Conservation (phyloP, 495 filamentous ascomycete genomes). For the Schizothecium vesticola region DNA sequence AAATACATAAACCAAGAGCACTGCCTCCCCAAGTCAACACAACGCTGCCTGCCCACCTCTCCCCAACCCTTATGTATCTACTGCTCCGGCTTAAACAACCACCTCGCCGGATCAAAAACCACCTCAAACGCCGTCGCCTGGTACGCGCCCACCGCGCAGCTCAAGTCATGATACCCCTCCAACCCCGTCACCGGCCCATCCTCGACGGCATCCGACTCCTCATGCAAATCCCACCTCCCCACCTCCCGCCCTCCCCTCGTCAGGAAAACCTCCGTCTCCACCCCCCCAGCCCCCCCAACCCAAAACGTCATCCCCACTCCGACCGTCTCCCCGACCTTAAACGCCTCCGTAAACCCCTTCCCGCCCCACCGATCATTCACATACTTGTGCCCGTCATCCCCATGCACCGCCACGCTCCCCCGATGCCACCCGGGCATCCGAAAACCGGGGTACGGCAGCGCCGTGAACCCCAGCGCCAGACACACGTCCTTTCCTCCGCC, state of each 20-base stretch:
- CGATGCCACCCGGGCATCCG: conserved; percentile 89
- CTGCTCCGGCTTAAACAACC: conserved; percentile 26
- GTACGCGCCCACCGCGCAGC: conserved; percentile 72
- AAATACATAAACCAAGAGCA: neutral
- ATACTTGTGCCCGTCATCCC: conserved; percentile 83
- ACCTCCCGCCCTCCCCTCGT: conserved; percentile 61
- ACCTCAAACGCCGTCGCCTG: conserved; percentile 68
- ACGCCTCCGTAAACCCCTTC: conserved; percentile 57
- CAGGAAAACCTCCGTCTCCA: conserved; percentile 67
- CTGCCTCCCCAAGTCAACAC: neutral
- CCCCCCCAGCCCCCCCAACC: conserved; percentile 26
- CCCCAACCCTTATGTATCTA: neutral
- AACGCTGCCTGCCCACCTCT: too few relatives aligned
- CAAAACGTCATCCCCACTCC: conserved; percentile 65
- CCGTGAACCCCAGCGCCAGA: conserved; percentile 71
- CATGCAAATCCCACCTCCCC: conserved; percentile 77
- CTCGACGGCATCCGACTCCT: conserved; percentile 65
- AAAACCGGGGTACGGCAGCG: conserved; percentile 80
- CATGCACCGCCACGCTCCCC: conserved; percentile 78
- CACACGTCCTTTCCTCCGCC: conserved; percentile 45
- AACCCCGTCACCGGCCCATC: conserved; percentile 65
- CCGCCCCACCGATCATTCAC: conserved; percentile 85
- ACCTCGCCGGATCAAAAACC: conserved; percentile 51
- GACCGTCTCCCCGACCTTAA: conserved; percentile 41
- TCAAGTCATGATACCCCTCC: conserved; percentile 75